phyloP scores from a whole-genome alignment of 371 early-diverging fungal species.

The Rhizopus microsporus region DNA sequence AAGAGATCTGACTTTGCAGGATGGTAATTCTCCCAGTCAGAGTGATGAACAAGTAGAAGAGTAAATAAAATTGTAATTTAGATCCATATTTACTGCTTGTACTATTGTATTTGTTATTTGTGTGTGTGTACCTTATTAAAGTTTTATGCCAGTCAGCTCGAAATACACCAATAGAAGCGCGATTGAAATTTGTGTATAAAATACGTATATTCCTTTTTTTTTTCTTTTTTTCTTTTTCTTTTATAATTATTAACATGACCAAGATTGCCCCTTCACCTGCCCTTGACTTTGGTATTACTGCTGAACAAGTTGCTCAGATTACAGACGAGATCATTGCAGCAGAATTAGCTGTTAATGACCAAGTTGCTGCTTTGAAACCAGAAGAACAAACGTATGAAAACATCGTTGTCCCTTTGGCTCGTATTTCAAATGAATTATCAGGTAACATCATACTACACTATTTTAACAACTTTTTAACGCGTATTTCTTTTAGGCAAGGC shows the following conservation, averaged over 20 bases:
- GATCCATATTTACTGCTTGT: not conserved
- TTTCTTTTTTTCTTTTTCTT: conserved; percentile 5
- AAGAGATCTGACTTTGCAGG: conserved; percentile 28
- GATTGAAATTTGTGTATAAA: not conserved
- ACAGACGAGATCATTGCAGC: conserved; percentile 39
- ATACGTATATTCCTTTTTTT: not conserved
- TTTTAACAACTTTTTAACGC: not conserved
- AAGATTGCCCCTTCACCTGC: conserved; percentile 43
- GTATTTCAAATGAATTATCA: conserved; percentile 50
- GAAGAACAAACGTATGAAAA: conserved; percentile 62
- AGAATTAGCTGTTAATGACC: conserved; percentile 44
- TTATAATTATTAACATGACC: conserved; percentile 23
- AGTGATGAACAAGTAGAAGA: not conserved
- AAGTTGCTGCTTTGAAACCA: conserved; percentile 51
- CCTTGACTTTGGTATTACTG: conserved; percentile 45
- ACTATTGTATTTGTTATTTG: not conserved
- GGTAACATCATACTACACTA: conserved; percentile 14
- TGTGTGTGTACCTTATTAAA: too few relatives aligned
- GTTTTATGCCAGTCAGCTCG: too few relatives aligned
- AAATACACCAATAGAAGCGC: not conserved
- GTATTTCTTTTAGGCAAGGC: conserved; percentile 32
- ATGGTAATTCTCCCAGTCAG: not conserved
- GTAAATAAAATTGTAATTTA: not conserved
- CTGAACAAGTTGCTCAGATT: conserved; percentile 38
- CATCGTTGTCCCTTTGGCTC: conserved; percentile 58